Evolutionary conservation across 2,329 filamentous ascomycete genomes (phyloP).

Genomic region (Hypoxylon sp.): DNA sequence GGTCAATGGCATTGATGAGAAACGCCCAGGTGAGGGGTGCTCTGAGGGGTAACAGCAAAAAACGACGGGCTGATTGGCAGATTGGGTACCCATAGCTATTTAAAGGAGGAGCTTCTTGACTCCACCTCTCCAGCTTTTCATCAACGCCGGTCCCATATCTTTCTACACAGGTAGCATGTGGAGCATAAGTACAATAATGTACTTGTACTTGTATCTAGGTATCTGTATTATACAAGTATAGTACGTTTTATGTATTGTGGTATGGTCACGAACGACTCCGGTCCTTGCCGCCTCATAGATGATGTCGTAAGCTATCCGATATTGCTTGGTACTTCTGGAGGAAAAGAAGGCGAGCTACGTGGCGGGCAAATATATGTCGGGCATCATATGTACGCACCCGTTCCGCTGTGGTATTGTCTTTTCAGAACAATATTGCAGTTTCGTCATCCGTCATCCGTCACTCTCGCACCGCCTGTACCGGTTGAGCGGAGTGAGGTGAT

Average conservation of each 20-base stretch:
- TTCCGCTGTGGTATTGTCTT: conserved; percentile 20
- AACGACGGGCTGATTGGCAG: conserved; percentile 7
- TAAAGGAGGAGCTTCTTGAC: conserved; percentile 31
- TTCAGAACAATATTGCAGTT: conserved; percentile 20
- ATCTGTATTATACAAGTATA: conserved; percentile 4
- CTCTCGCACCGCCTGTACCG: conserved; percentile 17
- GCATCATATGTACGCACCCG: conserved; percentile 39
- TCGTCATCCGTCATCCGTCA: conserved; percentile 20
- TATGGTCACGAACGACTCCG: conserved; percentile 10
- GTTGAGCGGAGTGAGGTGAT: conserved; percentile 5
- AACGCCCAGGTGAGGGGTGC: conserved; percentile 19
- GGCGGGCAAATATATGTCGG: conserved; percentile 27
- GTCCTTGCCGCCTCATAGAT: conserved; percentile 24
- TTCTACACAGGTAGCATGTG: background rate
- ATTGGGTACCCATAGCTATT: conserved; percentile 32
- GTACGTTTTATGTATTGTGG: conserved; percentile 15
- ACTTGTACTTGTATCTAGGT: background rate
- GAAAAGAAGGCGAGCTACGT: conserved; percentile 39
- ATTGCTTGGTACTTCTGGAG: conserved; percentile 21
- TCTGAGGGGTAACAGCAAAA: conserved; percentile 32
- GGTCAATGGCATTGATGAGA: conserved; percentile 26
- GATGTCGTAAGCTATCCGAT: conserved; percentile 7
- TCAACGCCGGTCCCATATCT: background rate
- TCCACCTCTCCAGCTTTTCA: conserved; percentile 35
- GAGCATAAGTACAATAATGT: conserved; percentile 17